Evolutionary conservation across 495 filamentous ascomycete species (phyloP).

Genomic region (Apodospora peruviana): DNA sequence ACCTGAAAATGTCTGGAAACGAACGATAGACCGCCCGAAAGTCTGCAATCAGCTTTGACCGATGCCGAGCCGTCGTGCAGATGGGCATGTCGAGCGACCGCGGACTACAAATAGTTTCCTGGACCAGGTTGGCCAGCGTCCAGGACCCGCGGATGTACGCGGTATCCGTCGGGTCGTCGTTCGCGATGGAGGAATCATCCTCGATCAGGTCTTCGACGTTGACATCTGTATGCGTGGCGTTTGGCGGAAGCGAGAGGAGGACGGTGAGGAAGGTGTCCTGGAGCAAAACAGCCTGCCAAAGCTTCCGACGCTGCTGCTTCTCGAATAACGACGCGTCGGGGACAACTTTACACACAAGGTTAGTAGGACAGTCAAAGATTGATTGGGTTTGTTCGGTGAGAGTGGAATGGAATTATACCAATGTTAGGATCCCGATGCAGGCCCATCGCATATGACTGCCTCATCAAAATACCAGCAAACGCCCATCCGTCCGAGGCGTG

Average conservation of each 20-base stretch:
- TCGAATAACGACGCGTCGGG: constrained; percentile 55
- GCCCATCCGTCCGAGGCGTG: constrained; percentile 71
- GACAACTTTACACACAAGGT: constrained; percentile 29
- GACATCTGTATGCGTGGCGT: constrained; percentile 67
- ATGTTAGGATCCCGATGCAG: constrained; percentile 69
- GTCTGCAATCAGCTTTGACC: constrained; percentile 53
- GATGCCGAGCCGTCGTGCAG: constrained; percentile 51
- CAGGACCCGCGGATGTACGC: constrained; percentile 65
- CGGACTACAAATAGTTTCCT: constrained; percentile 61
- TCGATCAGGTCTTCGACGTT: constrained; percentile 58
- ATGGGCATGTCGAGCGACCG: constrained; percentile 62
- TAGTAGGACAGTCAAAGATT: not conserved
- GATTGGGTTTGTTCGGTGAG: not conserved
- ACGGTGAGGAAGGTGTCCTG: constrained; percentile 78
- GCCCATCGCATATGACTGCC: constrained; percentile 72
- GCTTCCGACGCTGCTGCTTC: constrained; percentile 63
- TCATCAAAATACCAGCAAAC: constrained; percentile 63
- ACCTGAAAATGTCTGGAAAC: constrained; percentile 58
- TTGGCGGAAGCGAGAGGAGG: constrained; percentile 63
- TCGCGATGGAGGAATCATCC: constrained; percentile 39
- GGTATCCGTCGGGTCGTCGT: constrained; percentile 52
- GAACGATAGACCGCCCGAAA: constrained; percentile 58
- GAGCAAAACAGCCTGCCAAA: constrained; percentile 70
- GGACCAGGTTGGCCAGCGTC: constrained; percentile 66
- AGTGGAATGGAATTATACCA: constrained; percentile 26